Percentiles rank a stretch among this genome's conserved stretches.
These are phyloP conservation scores for Sordaria brevicollis DNA, from an alignment of 495 filamentous ascomycete genomes.

Conservation along the genomic window DNA sequence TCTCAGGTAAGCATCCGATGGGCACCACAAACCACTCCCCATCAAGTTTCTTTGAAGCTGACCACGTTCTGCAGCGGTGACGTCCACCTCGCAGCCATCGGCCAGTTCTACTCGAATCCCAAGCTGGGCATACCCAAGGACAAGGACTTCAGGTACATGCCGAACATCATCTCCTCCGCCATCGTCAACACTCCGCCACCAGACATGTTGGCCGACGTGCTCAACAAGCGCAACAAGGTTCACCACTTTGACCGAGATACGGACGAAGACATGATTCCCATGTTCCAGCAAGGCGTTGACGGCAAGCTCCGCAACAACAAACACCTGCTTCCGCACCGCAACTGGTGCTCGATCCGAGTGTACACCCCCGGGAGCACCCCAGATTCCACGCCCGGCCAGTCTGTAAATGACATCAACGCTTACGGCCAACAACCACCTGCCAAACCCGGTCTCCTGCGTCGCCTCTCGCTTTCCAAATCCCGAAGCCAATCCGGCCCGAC, in stretches of 20 bases:
- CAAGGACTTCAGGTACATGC: slow-evolving; percentile 90
- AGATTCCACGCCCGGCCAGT: slow-evolving; percentile 46
- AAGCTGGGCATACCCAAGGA: slow-evolving; percentile 72
- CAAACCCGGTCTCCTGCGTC: slow-evolving; percentile 22
- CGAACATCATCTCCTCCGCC: slow-evolving; percentile 77
- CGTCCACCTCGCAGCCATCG: slow-evolving; percentile 85
- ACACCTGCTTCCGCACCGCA: slow-evolving; percentile 76
- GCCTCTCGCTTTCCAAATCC: slow-evolving; percentile 25
- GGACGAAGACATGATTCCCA: slow-evolving; percentile 90
- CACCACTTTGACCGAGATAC: slow-evolving; percentile 81
- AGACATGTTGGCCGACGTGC: slow-evolving; percentile 76
- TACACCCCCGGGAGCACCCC: slow-evolving; percentile 72
- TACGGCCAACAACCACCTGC: slow-evolving; percentile 19
- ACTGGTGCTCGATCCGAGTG: slow-evolving; percentile 82
- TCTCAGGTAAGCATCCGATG: slow-evolving; percentile 40
- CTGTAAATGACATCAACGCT: slow-evolving; percentile 28
- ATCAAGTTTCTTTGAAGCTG: not conserved
- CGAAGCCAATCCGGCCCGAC: slow-evolving; percentile 8
- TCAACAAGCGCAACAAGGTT: slow-evolving; percentile 88
- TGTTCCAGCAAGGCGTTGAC: slow-evolving; percentile 83
- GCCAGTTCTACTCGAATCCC: slow-evolving; percentile 89
- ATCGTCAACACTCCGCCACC: slow-evolving; percentile 87
- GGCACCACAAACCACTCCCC: slow-evolving; percentile 38
- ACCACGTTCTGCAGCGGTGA: slow-evolving; percentile 60
- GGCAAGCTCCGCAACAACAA: slow-evolving; percentile 86